Base-by-base conservation (phyloP, 2,329 filamentous ascomycete species). In the Orbilia blumenaviensis region DNA sequence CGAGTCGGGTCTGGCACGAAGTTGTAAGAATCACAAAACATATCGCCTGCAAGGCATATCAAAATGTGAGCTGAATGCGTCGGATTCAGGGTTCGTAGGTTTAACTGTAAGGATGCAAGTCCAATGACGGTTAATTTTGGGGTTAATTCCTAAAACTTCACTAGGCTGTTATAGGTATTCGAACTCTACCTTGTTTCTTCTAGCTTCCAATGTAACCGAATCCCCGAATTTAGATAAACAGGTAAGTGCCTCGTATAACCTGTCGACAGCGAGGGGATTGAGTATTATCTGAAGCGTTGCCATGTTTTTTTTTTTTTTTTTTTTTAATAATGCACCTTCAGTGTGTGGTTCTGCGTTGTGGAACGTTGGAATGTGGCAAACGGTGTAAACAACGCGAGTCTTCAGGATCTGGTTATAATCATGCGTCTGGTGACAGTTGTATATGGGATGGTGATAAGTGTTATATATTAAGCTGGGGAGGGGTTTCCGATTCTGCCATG, bases 211-310 rank as follows among this genome's bases (percentile, higher is more conserved):
- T 14, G 84, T 85, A 10, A 87, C 85, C 2, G 83, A 83, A 76
- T 87, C 86, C 80, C 84, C 85, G 81, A 87, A 71, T 79, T 86
- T 87, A 48, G 84, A 84, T 2, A 87, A 82, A 79, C 86, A 87
- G 2, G 83, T 80, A 16, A 87, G 83, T 6, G 84, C 79, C 75
- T 87, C 86, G 77, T 87, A 85, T 2, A 87, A 77, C 42, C 83
- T 84, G 9, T 83, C 83, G 7, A 85, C 84, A n/a, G 85, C 84
- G 72, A 86, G 83, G 48, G 86, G 85, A 46, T 82, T 84, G 29
- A 87, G 82, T 3, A 85, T 84, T 80, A 87, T 87, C 50, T 84
- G 83, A 74, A 87, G 60, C 18, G 67, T 78, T 32, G 75, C 56
- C 78, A 77, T 80, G 9, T 12, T 58, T 56, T 21, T 3, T 34